These are phyloP conservation scores for Scheffersomyces segobiensis DNA, from an alignment of 1,139 yeast genomes.

Conservation along the genomic window DNA sequence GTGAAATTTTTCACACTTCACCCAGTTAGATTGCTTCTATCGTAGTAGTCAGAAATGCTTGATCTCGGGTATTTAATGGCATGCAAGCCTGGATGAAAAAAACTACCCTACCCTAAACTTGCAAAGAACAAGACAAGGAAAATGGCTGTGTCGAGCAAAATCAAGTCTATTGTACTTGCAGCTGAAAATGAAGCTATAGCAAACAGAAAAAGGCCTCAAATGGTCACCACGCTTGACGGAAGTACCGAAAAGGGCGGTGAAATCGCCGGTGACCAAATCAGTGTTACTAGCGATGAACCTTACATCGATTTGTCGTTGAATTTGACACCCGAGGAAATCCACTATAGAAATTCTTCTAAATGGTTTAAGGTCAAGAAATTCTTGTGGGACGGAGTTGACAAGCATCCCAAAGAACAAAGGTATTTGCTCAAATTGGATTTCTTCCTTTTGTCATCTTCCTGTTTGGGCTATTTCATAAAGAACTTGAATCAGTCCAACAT, in stretches of 20 bases:
- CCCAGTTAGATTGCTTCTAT: background rate
- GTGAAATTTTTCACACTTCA: background rate
- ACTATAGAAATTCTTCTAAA: slow-evolving; percentile 20
- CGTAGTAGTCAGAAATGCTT: background rate
- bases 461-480: slow-evolving; percentile 25
- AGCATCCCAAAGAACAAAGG: slow-evolving; percentile 32
- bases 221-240: background rate
- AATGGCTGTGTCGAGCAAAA: background rate
- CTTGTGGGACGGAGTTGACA: slow-evolving; percentile 52
- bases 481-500: slow-evolving; percentile 48
- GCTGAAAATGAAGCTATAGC: background rate
- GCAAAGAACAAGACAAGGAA: background rate
- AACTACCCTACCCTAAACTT: background rate
- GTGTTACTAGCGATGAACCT: slow-evolving; percentile 8
- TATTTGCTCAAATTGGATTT: slow-evolving; percentile 21
- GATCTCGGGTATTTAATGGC: background rate
- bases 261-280: background rate
- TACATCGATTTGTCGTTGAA: slow-evolving; percentile 32
- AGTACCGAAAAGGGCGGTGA: background rate
- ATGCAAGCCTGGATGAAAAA: background rate
- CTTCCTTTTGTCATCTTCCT: slow-evolving; percentile 20
- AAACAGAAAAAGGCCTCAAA: background rate
- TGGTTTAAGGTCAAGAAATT: slow-evolving; percentile 31
- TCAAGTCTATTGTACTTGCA: background rate
- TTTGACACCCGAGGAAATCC: slow-evolving; percentile 31